phyloP scores from a whole-genome alignment of 495 filamentous ascomycete species.

The Hyphodiscus hymeniophilus region DNA sequence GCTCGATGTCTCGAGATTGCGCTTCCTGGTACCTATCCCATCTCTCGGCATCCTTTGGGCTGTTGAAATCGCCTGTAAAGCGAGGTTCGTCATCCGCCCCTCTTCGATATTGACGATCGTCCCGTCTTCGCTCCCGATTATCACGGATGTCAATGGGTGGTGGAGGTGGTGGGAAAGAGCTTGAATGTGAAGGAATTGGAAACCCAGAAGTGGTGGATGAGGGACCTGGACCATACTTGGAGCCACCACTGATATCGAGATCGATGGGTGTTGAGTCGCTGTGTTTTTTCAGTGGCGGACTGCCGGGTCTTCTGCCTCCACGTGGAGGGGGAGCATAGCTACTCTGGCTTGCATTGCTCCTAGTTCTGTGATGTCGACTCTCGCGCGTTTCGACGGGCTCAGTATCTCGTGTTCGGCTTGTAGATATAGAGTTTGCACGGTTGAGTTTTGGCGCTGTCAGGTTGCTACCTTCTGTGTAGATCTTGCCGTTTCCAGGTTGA shows the following conservation, averaged over 20 bases:
- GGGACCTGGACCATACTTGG: slow-evolving; percentile 9
- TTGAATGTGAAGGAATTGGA: background rate
- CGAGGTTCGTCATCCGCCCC: slow-evolving; percentile 12
- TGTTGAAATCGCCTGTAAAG: slow-evolving; percentile 14
- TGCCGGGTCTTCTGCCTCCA: slow-evolving; percentile 7
- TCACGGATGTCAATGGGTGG: slow-evolving; percentile 16
- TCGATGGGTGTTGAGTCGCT: slow-evolving; percentile 17
- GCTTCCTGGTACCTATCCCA: slow-evolving; percentile 20
- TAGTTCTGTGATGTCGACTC: slow-evolving; percentile 7
- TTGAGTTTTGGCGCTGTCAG: background rate
- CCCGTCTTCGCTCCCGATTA: slow-evolving; percentile 1
- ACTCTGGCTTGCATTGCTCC: slow-evolving; percentile 11
- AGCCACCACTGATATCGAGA: slow-evolving; percentile 6
- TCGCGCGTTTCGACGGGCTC: background rate
- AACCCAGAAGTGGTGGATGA: slow-evolving; percentile 16
- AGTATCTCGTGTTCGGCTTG: slow-evolving; percentile 3
- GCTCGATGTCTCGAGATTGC: background rate
- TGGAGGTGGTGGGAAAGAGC: slow-evolving; percentile 16
- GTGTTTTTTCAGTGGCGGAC: slow-evolving; percentile 17
- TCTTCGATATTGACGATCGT: slow-evolving; percentile 8
- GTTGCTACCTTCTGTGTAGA: slow-evolving; percentile 10
- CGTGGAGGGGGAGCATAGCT: slow-evolving; percentile 4
- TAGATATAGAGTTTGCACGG: slow-evolving; percentile 15
- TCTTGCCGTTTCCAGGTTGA: slow-evolving; percentile 17
- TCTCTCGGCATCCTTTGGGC: slow-evolving; percentile 20